These are phyloP conservation scores for Vaccinium darrowii DNA, from an alignment of 148 eudicot species.

Conservation along the genomic window DNA sequence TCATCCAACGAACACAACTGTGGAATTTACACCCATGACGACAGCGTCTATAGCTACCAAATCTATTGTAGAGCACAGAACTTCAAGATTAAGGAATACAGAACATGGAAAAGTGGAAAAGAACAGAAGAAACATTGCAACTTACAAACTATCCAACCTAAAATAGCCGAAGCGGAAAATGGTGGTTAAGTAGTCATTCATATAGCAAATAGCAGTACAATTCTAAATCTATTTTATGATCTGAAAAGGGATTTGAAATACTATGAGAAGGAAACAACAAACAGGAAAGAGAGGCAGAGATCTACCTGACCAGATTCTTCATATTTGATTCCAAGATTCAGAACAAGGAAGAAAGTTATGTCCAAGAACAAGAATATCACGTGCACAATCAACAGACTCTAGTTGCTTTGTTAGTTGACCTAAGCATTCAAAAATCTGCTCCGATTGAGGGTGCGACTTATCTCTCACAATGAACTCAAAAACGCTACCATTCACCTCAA, in stretches of 20 bases:
- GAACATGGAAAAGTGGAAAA: not conserved
- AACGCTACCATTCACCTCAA: slow-evolving; percentile 54
- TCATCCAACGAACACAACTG: not conserved
- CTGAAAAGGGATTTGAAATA: not conserved
- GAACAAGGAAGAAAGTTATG: slow-evolving; percentile 17
- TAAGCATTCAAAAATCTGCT: slow-evolving; percentile 44
- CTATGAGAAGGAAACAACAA: not conserved
- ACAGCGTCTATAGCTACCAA: not conserved
- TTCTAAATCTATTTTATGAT: not conserved
- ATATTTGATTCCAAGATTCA: slow-evolving; percentile 1
- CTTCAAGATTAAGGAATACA: not conserved
- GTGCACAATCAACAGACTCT: slow-evolving; percentile 28
- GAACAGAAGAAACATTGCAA: not conserved
- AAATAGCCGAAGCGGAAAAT: slow-evolving; percentile 4
- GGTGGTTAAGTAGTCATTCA: not conserved
- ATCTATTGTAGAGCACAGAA: not conserved
- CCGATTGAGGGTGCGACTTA: slow-evolving; percentile 45
- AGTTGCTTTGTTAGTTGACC: slow-evolving; percentile 42
- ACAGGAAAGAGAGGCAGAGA: not conserved
- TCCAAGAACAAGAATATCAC: slow-evolving; percentile 22
- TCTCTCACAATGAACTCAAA: slow-evolving; percentile 53
- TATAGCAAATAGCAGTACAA: not conserved
- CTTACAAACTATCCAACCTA: not conserved
- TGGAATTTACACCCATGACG: not conserved
- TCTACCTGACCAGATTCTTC: slow-evolving; percentile 5